Conservation (phyloP, 139 green algal species). For the Chlamydomonas schloesseri region DNA sequence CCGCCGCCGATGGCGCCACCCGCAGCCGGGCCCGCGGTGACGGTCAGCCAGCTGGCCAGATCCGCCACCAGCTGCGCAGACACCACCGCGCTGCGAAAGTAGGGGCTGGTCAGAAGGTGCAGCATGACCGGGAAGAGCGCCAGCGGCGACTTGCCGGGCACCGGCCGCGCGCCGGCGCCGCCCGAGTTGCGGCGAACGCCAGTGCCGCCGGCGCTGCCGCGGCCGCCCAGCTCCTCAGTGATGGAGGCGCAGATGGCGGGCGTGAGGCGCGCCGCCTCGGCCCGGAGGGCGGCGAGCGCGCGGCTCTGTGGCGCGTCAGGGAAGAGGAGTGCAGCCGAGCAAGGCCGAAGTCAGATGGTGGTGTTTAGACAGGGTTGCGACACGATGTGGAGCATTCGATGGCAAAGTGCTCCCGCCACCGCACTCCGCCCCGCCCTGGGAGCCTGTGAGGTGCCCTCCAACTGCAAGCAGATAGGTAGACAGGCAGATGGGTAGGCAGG, state of each 20-base stretch:
- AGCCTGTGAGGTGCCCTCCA: no score
- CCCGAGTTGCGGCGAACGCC: neutral
- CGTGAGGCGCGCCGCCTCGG: conserved; percentile 64
- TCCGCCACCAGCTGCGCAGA: conserved; percentile 64
- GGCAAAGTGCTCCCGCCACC: no score
- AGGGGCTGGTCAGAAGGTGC: conserved; percentile 72
- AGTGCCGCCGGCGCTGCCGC: neutral
- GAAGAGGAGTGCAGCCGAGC: no score
- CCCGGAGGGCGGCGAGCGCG: conserved; percentile 63
- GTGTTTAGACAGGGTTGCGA: no score
- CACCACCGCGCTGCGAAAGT: conserved; percentile 65
- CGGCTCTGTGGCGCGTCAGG: neutral
- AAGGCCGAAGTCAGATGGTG: no score
- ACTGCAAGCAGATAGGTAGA: no score
- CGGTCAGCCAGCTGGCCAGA: conserved; percentile 63
- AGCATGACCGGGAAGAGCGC: conserved; percentile 70
- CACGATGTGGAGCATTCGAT: no score
- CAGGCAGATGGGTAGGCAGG: no score
- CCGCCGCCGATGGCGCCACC: neutral
- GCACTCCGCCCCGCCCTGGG: no score
- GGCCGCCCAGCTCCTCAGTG: conserved; percentile 47
- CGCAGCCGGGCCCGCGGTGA: conserved; percentile 37
- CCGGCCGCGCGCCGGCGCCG: conserved; percentile 10
- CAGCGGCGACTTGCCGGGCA: conserved; percentile 45
- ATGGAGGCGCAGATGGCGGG: conserved; percentile 53